Evolutionary conservation across 2,329 filamentous ascomycete genomes (phyloP).

Genomic region (Dichotomopilus funicola): DNA sequence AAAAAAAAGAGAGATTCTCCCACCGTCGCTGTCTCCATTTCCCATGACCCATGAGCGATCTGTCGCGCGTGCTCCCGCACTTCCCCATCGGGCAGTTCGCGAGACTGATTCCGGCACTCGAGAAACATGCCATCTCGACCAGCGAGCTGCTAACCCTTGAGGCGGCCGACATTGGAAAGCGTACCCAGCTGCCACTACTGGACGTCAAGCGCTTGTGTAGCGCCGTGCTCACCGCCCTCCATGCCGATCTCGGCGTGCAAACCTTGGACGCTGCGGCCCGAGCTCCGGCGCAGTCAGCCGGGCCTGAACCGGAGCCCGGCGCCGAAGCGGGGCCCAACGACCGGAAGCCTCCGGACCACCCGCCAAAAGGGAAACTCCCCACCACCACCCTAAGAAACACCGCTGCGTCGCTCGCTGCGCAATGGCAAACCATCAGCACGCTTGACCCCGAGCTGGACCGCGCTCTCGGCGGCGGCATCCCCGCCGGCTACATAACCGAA

Average conservation of each 20-base stretch:
- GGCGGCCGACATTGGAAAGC: conserved; percentile 73
- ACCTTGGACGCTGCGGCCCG: not conserved
- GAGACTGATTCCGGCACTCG: conserved; percentile 71
- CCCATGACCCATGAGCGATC: conserved; percentile 64
- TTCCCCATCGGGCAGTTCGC: conserved; percentile 67
- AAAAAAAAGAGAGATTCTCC: not conserved
- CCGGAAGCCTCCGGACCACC: not conserved
- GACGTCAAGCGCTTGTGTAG: conserved; percentile 70
- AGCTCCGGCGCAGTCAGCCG: conserved; percentile 1
- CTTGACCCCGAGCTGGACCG: conserved; percentile 66
- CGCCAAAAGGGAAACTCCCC: not conserved
- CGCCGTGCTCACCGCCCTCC: conserved; percentile 60
- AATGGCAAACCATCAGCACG: conserved; percentile 65
- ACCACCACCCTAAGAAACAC: conserved; percentile 26
- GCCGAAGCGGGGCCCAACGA: conserved; percentile 15
- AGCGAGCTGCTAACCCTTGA: conserved; percentile 83
- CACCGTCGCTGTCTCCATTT: not conserved
- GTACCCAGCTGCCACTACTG: conserved; percentile 71
- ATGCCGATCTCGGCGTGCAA: conserved; percentile 48
- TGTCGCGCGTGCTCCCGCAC: conserved; percentile 72
- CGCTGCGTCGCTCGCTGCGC: conserved; percentile 33
- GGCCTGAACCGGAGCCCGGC: conserved; percentile 1
- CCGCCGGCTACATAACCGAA: conserved; percentile 76
- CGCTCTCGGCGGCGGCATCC: conserved; percentile 70
- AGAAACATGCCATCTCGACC: conserved; percentile 69